These are phyloP conservation scores for Pseudonitzschia pungens DNA, from an alignment of 108 stramenopile genomes.

Conservation along the genomic window DNA sequence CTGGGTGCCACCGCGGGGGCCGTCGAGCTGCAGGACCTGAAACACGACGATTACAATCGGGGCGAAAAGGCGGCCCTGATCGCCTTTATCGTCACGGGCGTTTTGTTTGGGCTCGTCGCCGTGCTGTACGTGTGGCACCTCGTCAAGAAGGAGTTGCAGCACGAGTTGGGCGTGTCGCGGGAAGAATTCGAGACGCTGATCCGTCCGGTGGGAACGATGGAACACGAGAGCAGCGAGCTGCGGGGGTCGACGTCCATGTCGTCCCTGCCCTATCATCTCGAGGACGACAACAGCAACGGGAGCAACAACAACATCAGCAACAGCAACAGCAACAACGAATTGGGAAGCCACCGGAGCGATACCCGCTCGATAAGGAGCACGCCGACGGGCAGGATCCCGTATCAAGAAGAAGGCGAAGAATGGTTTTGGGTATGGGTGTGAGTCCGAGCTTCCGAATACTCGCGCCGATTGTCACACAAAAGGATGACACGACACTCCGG, in stretches of 20 bases:
- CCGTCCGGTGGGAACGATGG: not conserved
- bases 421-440: constrained; percentile 45
- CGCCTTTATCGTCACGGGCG: constrained; percentile 24
- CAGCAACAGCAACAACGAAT: not conserved
- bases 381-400: not conserved
- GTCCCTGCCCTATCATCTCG: not conserved
- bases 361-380: not conserved
- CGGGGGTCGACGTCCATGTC: not conserved
- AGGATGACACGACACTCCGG: too few relatives aligned
- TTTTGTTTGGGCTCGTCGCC: constrained; percentile 23
- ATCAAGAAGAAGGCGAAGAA: constrained; percentile 32
- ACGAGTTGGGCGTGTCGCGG: constrained; percentile 26
- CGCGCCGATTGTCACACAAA: too few relatives aligned
- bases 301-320: not conserved
- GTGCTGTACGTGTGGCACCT: constrained; percentile 25
- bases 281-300: not conserved
- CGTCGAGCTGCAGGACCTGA: constrained; percentile 6
- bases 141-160: constrained; percentile 26
- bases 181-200: constrained; percentile 25
- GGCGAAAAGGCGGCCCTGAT: constrained; percentile 14
- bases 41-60: constrained; percentile 10
- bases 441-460: too few relatives aligned
- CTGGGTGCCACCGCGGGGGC: constrained; percentile 39
- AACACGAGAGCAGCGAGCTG: not conserved
- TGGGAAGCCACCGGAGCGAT: not conserved